phyloP scores from a whole-genome alignment of 1,139 yeast species.

The Geotrichum reessii region DNA sequence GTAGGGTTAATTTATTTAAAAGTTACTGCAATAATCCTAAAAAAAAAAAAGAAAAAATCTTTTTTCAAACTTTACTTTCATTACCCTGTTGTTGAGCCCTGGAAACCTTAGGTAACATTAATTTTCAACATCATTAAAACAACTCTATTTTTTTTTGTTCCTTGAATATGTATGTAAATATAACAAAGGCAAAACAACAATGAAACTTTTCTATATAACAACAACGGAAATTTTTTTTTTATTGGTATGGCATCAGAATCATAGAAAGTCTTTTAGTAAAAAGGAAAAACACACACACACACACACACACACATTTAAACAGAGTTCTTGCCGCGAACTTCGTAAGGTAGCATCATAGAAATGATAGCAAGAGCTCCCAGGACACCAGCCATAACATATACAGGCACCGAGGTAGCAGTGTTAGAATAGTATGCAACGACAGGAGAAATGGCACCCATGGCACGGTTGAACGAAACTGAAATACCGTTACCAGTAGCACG shows the following conservation, averaged over 20 bases:
- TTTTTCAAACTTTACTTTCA: too few species aligned
- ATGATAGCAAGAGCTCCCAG: slow-evolving; percentile 43
- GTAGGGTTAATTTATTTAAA: too few species aligned
- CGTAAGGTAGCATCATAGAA: slow-evolving; percentile 46
- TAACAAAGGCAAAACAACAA: background rate
- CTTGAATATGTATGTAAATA: background rate
- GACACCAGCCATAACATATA: slow-evolving; percentile 56
- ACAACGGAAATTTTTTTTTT: background rate
- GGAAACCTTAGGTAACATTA: background rate
- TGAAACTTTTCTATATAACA: background rate
- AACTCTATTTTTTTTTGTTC: background rate
- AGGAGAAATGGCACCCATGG: slow-evolving; percentile 48
- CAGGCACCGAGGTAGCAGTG: slow-evolving; percentile 45
- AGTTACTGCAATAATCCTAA: background rate
- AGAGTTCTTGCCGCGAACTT: slow-evolving; percentile 28
- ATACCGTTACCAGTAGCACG: slow-evolving; percentile 54
- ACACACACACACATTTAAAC: slow-evolving; percentile 1
- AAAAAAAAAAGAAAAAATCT: background rate
- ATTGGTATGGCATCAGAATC: background rate
- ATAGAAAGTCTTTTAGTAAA: too few species aligned
- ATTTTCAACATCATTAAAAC: background rate
- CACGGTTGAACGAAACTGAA: slow-evolving; percentile 45
- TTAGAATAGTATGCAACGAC: slow-evolving; percentile 46
- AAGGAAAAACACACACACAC: too few species aligned
- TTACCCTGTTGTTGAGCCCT: background rate